These are phyloP conservation scores for Lophium mytilinum DNA, from an alignment of 495 filamentous ascomycete genomes.

Conservation along the genomic window DNA sequence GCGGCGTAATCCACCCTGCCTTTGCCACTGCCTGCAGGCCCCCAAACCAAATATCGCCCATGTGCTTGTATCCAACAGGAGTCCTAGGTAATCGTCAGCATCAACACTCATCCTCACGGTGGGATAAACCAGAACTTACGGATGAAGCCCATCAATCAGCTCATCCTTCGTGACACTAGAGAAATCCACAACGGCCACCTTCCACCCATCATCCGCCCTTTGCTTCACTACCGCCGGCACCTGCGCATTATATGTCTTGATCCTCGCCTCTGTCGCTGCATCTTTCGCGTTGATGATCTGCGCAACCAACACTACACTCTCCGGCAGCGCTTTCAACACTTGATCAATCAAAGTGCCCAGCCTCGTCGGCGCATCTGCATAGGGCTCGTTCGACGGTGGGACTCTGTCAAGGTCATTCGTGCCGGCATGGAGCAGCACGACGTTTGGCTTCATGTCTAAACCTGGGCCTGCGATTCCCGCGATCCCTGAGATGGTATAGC, in stretches of 20 bases:
- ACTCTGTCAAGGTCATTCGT: conserved; percentile 8
- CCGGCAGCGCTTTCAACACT: not conserved
- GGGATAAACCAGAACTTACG: conserved; percentile 4
- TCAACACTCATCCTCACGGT: not conserved
- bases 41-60: conserved; percentile 15
- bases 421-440: conserved; percentile 11
- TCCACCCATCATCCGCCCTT: conserved; percentile 1
- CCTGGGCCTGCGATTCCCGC: not conserved
- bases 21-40: not conserved
- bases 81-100: not conserved
- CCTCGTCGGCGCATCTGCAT: conserved; percentile 1
- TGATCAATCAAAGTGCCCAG: conserved; percentile 5
- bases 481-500: conserved; percentile 9
- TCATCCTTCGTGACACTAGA: conserved; percentile 1
- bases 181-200: conserved; percentile 9
- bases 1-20: conserved; percentile 2
- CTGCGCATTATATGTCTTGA: conserved; percentile 9
- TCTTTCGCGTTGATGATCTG: conserved; percentile 9
- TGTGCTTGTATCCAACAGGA: conserved; percentile 8
- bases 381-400: not conserved
- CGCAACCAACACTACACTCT: conserved; percentile 8
- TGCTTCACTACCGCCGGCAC: conserved; percentile 5
- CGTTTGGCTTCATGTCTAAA: conserved; percentile 8
- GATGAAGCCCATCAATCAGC: conserved; percentile 13
- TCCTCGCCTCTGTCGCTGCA: not conserved